A percentile compares a stretch with the other conserved stretches of the same genome.
phyloP scores from a whole-genome alignment of 352 stramenopile species.

The Globisporangium mamillatum region DNA sequence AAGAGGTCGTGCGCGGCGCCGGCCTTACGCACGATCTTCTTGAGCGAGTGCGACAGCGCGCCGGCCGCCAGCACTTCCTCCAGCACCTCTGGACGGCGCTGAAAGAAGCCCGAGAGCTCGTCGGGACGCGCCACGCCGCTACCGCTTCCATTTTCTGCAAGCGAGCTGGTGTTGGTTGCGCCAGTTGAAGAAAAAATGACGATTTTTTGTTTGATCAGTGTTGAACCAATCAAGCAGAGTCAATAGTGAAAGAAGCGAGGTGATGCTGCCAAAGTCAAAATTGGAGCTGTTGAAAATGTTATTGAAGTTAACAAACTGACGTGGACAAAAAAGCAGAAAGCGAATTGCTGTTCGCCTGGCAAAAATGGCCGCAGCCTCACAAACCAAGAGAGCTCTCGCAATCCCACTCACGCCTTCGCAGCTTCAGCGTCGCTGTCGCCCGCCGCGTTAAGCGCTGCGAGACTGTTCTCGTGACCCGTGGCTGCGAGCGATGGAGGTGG shows the following conservation, averaged over 20 bases:
- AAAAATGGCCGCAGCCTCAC: not conserved
- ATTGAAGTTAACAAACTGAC: not conserved
- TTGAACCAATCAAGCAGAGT: not conserved
- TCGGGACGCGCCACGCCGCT: constrained; percentile 6
- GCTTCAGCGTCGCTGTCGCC: constrained; percentile 27
- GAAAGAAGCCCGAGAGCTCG: constrained; percentile 23
- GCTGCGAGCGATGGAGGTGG: constrained; percentile 23
- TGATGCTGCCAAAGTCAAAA: not conserved
- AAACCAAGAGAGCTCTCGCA: not conserved
- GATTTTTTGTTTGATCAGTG: not conserved
- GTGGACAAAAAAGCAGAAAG: not conserved
- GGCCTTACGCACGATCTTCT: constrained; percentile 7
- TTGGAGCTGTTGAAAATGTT: not conserved
- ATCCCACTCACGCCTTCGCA: not conserved
- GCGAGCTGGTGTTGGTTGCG: not conserved
- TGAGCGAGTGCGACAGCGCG: not conserved
- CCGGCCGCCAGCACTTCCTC: not conserved
- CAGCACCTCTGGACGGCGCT: not conserved
- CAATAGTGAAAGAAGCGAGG: not conserved
- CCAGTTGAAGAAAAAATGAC: not conserved
- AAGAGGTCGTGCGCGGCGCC: constrained; percentile 8
- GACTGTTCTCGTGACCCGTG: constrained; percentile 29
- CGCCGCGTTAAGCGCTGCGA: constrained; percentile 39
- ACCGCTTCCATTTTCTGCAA: constrained; percentile 8
- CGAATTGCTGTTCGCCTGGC: not conserved